Base-by-base conservation (phyloP, 352 stramenopile genomes). In the Achlya hypogyna region DNA sequence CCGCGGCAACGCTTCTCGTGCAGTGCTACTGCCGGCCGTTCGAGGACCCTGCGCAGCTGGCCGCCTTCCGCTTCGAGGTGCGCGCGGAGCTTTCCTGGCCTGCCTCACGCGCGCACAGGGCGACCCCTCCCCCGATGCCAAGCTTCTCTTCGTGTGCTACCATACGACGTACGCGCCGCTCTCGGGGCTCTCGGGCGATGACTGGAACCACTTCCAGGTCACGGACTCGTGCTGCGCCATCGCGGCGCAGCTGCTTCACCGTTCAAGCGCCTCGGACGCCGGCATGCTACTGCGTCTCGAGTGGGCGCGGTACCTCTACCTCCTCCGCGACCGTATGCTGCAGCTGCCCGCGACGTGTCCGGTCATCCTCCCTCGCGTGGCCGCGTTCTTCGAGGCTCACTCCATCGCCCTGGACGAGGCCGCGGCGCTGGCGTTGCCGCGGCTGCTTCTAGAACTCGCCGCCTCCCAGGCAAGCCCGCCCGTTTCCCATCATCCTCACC, bases 101-200 rank as follows among this genome's bases (percentile, higher is more conserved):
- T 9, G n/a, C 12, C 38, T 45, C 38, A 45, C n/a, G 38, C n/a
- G n/a, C n/a, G n/a, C n/a, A n/a, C n/a, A n/a, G n/a, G n/a, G n/a
- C n/a, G n/a, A n/a, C n/a, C n/a, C n/a, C 35, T 52, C 54, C 9
- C 20, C 35, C 12, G 25, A 67, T 20, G 60, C 28, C 3, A 67
- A 67, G 22, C 20, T 67, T 12, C 31, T 67, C 3, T 67, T 51
- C 25, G 35, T 67, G 18, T 51, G 45, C 29, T 67, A 60, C 47
- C 60, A 58, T 45, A 67, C 60, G 23, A 60, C 60, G 35, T 67
- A 67, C 22, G n/a, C 60, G n/a, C 60, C 60, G 14, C 51, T 67
- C 18, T 67, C 60, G 51, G 35, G 32, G 6, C 22, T 67, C n/a
- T 59, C 60, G 31, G 12, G 38, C 0, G 47, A 67, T 25, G 60